phyloP scores from a whole-genome alignment of 768 basidiomycete genomes.

The Vararia minispora region DNA sequence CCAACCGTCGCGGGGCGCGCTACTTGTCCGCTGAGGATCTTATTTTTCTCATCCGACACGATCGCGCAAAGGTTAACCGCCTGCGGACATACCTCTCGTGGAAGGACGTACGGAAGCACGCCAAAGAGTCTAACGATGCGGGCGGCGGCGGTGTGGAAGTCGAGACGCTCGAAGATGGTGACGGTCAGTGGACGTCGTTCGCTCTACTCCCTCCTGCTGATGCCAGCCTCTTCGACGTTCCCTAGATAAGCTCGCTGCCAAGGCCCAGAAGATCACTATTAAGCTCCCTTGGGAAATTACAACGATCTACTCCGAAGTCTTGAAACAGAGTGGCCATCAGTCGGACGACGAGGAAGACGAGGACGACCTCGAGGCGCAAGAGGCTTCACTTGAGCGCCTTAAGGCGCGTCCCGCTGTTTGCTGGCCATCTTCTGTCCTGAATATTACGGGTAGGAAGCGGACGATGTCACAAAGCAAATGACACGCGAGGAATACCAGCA shows the following conservation, averaged over 20 bases:
- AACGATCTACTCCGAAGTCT: constrained; percentile 83
- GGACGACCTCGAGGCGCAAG: constrained; percentile 91
- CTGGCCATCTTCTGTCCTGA: not conserved
- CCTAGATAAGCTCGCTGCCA: constrained; percentile 65
- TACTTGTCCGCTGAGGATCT: constrained; percentile 89
- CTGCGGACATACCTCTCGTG: constrained; percentile 89
- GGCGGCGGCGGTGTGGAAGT: constrained; percentile 74
- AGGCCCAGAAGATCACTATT: constrained; percentile 88
- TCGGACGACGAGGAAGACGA: constrained; percentile 96
- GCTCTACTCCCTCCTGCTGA: not conserved
- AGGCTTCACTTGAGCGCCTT: constrained; percentile 82
- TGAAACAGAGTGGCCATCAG: constrained; percentile 33
- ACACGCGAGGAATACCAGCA: constrained; percentile 95
- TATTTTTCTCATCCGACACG: constrained; percentile 91
- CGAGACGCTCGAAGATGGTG: constrained; percentile 76
- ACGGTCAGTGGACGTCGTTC: constrained; percentile 46
- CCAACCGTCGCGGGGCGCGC: constrained; percentile 73
- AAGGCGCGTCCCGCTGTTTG: constrained; percentile 33
- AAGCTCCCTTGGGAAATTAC: constrained; percentile 95
- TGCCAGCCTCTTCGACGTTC: constrained; percentile 2
- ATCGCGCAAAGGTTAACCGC: constrained; percentile 88
- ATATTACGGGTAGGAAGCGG: constrained; percentile 58
- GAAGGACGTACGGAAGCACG: constrained; percentile 95
- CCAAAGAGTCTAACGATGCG: constrained; percentile 81
- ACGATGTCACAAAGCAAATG: constrained; percentile 92